A percentile compares a stretch with the other conserved stretches of the same genome.
Evolutionary conservation across 768 basidiomycete species (phyloP).

Genomic region (Amanita exitialis): DNA sequence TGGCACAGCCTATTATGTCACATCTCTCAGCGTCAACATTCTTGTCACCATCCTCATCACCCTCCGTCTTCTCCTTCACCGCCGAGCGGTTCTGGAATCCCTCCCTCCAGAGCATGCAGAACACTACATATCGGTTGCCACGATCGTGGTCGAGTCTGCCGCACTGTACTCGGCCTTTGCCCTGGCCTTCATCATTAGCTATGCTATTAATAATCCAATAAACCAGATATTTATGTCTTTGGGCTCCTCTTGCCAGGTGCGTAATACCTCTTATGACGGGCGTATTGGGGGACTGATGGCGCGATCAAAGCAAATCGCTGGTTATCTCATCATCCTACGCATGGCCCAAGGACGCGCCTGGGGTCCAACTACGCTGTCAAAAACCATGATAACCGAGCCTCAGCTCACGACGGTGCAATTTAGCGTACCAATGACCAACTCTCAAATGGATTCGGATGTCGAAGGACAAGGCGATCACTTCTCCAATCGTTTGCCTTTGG

Average conservation of each 20-base stretch:
- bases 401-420: slow-evolving; percentile 2
- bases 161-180: slow-evolving; percentile 32
- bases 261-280: not conserved
- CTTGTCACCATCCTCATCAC: slow-evolving; percentile 24
- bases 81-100: slow-evolving; percentile 14
- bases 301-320: slow-evolving; percentile 29
- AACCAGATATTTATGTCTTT: slow-evolving; percentile 28
- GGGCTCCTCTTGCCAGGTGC: slow-evolving; percentile 25
- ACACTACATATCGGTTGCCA: slow-evolving; percentile 20
- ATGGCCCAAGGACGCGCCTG: slow-evolving; percentile 36
- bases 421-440: not conserved
- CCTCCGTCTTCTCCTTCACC: slow-evolving; percentile 18
- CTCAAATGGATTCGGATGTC: not conserved
- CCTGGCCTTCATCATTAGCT: slow-evolving; percentile 29
- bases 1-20: slow-evolving; percentile 22
- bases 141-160: slow-evolving; percentile 30
- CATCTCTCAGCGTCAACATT: slow-evolving; percentile 27
- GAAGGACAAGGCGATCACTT: not conserved
- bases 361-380: slow-evolving; percentile 11
- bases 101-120: slow-evolving; percentile 22
- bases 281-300: slow-evolving; percentile 8
- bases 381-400: not conserved
- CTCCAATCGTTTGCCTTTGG: not conserved
- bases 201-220: slow-evolving; percentile 27
- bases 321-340: slow-evolving; percentile 36